These are phyloP conservation scores for Wallacemonas rigidus DNA, from an alignment of 208 protist genomes.

Conservation along the genomic window DNA sequence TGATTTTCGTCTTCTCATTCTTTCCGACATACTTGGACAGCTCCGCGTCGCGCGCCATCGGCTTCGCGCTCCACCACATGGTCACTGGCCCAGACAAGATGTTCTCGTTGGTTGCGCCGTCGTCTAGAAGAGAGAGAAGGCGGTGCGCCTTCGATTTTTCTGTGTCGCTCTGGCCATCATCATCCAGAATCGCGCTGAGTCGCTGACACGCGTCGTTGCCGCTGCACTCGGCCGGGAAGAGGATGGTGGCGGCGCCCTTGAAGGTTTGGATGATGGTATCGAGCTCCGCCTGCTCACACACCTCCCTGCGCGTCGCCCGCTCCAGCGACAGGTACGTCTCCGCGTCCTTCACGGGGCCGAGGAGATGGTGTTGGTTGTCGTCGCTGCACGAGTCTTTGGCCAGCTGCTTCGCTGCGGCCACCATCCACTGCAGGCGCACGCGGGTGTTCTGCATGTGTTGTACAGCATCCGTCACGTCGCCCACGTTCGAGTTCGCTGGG, in stretches of 20 bases:
- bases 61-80: constrained; percentile 92
- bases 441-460: constrained; percentile 87
- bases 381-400: constrained; percentile 72
- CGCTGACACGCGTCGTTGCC: constrained; percentile 68
- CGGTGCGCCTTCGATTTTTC: constrained; percentile 83
- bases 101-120: constrained; percentile 79
- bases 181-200: constrained; percentile 66
- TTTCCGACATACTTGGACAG: constrained; percentile 89
- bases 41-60: constrained; percentile 69
- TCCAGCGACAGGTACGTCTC: constrained; percentile 81
- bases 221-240: constrained; percentile 88
- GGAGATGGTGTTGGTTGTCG: constrained; percentile 64
- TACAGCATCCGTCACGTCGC: constrained; percentile 70
- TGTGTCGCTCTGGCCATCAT: constrained; percentile 49
- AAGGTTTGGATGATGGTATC: constrained; percentile 68
- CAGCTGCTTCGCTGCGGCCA: constrained; percentile 78
- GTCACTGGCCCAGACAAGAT: constrained; percentile 62
- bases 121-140: constrained; percentile 82
- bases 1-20: constrained; percentile 94
- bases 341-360: constrained; percentile 66
- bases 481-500: constrained; percentile 65
- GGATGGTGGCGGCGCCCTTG: constrained; percentile 86
- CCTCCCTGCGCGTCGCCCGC: constrained; percentile 56
- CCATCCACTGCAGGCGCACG: constrained; percentile 87
- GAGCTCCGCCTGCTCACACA: constrained; percentile 67